phyloP scores from a whole-genome alignment of 305 asterid species.

The Coffea humblotiana region DNA sequence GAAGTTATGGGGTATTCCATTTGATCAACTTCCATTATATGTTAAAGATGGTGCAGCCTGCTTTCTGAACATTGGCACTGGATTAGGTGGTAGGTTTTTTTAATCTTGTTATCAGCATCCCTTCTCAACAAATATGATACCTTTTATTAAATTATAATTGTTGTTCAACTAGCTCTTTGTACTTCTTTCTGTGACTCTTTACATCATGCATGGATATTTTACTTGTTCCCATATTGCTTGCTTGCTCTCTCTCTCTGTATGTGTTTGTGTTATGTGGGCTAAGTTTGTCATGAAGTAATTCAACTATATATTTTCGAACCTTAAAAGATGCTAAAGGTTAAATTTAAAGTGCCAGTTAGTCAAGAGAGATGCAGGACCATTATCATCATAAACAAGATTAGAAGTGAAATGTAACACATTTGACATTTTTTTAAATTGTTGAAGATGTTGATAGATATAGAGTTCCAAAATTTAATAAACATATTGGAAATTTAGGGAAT shows the following conservation, averaged over 20 bases:
- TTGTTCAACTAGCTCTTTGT: background rate
- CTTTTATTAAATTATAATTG: background rate
- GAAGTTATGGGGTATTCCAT: slow-evolving; percentile 91
- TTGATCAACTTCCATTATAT: slow-evolving; percentile 71
- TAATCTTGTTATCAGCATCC: background rate
- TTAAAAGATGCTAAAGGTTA: background rate
- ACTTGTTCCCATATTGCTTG: background rate
- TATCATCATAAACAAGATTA: background rate
- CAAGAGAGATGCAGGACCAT: background rate
- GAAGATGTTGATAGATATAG: background rate
- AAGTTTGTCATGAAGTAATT: background rate
- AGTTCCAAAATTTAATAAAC: background rate
- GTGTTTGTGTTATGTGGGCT: background rate
- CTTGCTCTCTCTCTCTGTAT: background rate
- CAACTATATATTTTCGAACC: background rate
- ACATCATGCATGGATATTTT: background rate
- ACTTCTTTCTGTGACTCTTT: too few relatives aligned
- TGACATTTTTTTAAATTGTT: background rate
- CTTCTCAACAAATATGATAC: background rate
- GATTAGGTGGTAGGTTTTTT: slow-evolving; percentile 62
- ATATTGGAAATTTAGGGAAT: background rate
- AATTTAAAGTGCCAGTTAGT: background rate
- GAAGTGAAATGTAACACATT: too few relatives aligned
- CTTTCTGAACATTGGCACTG: slow-evolving; percentile 78
- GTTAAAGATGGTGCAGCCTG: slow-evolving; percentile 95